Evolutionary conservation across 2,329 filamentous ascomycete genomes (phyloP).

Genomic region (Cladorrhinum sp.): DNA sequence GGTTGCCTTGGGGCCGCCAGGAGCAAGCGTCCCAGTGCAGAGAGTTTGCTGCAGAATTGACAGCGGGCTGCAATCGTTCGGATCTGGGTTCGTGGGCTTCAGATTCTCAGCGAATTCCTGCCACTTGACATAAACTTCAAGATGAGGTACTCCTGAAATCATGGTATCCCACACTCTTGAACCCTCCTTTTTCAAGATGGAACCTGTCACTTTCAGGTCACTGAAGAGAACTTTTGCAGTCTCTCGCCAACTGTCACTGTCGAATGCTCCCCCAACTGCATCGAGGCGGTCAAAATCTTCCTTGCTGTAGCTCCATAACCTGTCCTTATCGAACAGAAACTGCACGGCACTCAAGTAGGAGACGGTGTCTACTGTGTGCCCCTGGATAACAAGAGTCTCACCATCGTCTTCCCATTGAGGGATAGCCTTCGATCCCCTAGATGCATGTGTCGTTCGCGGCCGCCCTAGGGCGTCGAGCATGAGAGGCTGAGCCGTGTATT

Average conservation of each 20-base stretch:
- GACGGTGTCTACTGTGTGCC: slow-evolving; percentile 8
- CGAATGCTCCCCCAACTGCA: background rate
- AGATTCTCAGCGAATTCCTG: slow-evolving; percentile 2
- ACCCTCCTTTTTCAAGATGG: background rate
- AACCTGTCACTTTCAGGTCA: background rate
- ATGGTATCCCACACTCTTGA: background rate
- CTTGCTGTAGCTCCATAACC: background rate
- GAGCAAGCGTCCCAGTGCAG: slow-evolving; percentile 8
- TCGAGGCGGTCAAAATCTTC: background rate
- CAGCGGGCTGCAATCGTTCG: background rate
- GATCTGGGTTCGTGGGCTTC: slow-evolving; percentile 12
- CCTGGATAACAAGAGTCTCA: slow-evolving; percentile 3
- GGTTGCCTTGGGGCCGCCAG: slow-evolving; percentile 6
- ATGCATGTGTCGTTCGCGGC: slow-evolving; percentile 11
- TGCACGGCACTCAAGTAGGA: background rate
- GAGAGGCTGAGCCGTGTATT: background rate
- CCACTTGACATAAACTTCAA: slow-evolving; percentile 5
- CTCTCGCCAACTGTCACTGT: background rate
- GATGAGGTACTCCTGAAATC: background rate
- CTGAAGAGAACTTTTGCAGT: background rate
- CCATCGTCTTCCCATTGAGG: slow-evolving; percentile 4
- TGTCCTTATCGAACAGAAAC: background rate
- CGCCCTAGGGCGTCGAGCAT: slow-evolving; percentile 2
- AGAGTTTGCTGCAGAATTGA: slow-evolving; percentile 6
- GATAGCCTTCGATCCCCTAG: background rate